A percentile compares a stretch with the other conserved stretches of the same genome.
Conservation (phyloP, 306 rosid species). For the Begonia masoniana region DNA sequence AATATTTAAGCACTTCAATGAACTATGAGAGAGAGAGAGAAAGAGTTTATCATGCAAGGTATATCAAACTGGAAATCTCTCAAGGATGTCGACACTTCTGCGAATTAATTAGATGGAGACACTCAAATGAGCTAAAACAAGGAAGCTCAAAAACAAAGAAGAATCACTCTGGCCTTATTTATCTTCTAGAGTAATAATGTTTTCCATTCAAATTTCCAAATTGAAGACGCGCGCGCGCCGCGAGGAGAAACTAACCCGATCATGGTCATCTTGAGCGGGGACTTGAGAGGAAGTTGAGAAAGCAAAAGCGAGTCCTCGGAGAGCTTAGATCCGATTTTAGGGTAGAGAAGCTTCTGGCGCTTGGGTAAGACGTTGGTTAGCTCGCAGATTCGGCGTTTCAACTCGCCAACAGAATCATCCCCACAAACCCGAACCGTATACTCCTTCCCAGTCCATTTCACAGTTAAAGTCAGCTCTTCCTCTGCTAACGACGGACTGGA, state of each 20-base stretch:
- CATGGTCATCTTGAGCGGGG: conserved; percentile 87
- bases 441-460: conserved; percentile 90
- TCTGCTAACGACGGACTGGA: conserved; percentile 24
- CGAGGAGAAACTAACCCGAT: conserved; percentile 34
- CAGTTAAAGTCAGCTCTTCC: conserved; percentile 61
- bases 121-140: too few species aligned
- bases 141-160: too few species aligned
- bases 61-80: too few species aligned
- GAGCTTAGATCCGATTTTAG: conserved; percentile 65
- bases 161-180: too few species aligned
- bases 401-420: conserved; percentile 71
- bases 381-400: conserved; percentile 92
- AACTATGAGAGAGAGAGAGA: too few species aligned
- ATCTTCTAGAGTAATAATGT: too few species aligned
- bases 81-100: too few species aligned
- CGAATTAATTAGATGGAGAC: too few species aligned
- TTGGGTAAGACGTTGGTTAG: conserved; percentile 70
- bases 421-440: conserved; percentile 75
- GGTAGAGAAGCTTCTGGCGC: conserved; percentile 91
- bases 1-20: too few species aligned
- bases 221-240: background rate
- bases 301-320: conserved; percentile 71
- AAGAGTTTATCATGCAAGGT: too few species aligned
- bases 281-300: conserved; percentile 54
- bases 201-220: background rate